Evolutionary conservation across 257 asterid species (phyloP).

Genomic region (Fraxinus cuspidata): DNA sequence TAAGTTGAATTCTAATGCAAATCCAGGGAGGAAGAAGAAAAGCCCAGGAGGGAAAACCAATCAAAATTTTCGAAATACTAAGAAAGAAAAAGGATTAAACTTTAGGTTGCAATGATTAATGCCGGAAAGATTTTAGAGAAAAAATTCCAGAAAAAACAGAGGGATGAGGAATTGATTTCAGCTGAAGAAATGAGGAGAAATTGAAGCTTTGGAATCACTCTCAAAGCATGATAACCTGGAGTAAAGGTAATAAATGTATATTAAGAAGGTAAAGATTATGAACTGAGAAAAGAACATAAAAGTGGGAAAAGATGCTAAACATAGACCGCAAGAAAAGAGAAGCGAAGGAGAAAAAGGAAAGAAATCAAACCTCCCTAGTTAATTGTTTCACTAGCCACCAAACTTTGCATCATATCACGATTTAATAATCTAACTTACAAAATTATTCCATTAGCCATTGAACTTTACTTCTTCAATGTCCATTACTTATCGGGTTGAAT

Average conservation of each 20-base stretch:
- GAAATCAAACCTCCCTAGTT: conserved; percentile 18
- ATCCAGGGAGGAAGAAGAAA: conserved; percentile 23
- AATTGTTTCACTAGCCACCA: too few species aligned
- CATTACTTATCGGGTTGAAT: too few species aligned
- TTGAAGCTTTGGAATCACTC: conserved; percentile 37
- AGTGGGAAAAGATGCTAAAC: neutral
- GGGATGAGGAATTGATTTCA: conserved; percentile 32
- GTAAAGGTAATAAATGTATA: conserved; percentile 9
- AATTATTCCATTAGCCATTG: too few species aligned
- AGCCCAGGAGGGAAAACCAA: conserved; percentile 27
- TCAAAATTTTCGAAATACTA: conserved; percentile 15
- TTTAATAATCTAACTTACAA: too few species aligned
- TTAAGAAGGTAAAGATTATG: neutral
- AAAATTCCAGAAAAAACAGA: conserved; percentile 40
- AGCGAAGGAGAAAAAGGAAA: conserved; percentile 36
- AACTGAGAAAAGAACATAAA: conserved; percentile 7
- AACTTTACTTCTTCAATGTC: too few species aligned
- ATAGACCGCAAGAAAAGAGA: conserved; percentile 55
- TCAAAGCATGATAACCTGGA: conserved; percentile 35
- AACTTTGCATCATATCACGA: too few species aligned
- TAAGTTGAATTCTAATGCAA: conserved; percentile 26
- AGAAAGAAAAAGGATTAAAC: conserved; percentile 39
- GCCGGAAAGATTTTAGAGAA: conserved; percentile 31
- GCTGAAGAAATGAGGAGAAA: conserved; percentile 33
- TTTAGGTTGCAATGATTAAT: conserved; percentile 50